Evolutionary conservation across 2,329 filamentous ascomycete species (phyloP).

Genomic region (Chrysoporthe cubensis): DNA sequence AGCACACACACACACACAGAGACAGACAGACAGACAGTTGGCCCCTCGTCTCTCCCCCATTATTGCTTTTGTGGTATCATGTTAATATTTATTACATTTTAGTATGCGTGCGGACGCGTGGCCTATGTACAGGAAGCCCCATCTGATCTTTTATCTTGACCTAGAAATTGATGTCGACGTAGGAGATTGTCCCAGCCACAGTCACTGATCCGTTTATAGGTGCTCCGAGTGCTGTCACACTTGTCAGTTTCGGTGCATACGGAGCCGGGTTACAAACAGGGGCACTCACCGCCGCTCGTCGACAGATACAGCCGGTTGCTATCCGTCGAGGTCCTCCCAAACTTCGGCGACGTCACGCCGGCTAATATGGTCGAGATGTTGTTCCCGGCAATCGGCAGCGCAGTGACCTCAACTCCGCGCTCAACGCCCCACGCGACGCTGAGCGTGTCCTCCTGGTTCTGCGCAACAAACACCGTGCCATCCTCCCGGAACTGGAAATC

Average conservation of each 20-base stretch:
- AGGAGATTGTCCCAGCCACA: constrained; percentile 18
- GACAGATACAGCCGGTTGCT: constrained; percentile 21
- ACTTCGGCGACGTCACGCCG: constrained; percentile 21
- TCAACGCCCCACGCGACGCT: background rate
- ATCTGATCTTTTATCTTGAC: background rate
- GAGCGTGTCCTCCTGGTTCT: constrained; percentile 20
- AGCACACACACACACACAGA: background rate
- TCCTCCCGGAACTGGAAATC: constrained; percentile 18
- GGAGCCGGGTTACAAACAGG: too few relatives aligned
- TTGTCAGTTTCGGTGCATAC: background rate
- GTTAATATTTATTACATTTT: constrained; percentile 1
- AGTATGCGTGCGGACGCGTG: background rate
- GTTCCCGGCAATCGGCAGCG: constrained; percentile 9
- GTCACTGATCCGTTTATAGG: constrained; percentile 21
- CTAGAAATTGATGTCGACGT: constrained; percentile 14
- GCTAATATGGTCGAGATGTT: constrained; percentile 18
- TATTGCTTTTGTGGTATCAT: background rate
- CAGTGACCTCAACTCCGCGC: background rate
- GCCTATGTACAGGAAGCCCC: constrained; percentile 1
- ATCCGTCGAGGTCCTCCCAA: constrained; percentile 15
- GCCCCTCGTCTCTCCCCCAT: background rate
- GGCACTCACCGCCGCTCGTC: constrained; percentile 21
- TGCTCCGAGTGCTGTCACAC: background rate
- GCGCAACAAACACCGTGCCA: constrained; percentile 14
- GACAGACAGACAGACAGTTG: too few relatives aligned